Evolutionary conservation across 1,284 basidiomycete species (phyloP).

Genomic region (Cutaneotrichosporon spelunceum): DNA sequence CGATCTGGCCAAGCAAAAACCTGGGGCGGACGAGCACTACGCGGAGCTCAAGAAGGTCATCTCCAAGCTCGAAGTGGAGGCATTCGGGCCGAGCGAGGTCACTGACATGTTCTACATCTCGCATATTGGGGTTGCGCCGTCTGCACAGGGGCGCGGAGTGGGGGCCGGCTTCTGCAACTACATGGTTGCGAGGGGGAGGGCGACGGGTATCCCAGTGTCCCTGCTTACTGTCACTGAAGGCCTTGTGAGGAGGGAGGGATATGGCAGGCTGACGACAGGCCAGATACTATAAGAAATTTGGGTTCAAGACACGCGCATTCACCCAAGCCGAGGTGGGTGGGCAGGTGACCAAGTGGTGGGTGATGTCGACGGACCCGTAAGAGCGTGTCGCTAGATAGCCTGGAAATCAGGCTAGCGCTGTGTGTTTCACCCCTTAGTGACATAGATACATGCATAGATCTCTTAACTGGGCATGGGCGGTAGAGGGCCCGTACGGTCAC

Average conservation of each 20-base stretch:
- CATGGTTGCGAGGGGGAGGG: neutral
- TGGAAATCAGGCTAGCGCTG: too few species aligned
- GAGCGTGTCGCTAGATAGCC: too few species aligned
- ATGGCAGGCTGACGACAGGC: neutral
- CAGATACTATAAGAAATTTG: conserved; percentile 11
- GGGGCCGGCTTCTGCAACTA: conserved; percentile 5
- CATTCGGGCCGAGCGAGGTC: conserved; percentile 11
- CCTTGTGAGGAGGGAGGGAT: conserved; percentile 1
- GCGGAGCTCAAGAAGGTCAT: conserved; percentile 4
- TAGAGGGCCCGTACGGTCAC: too few species aligned
- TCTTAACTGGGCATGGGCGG: too few species aligned
- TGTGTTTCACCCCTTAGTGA: too few species aligned
- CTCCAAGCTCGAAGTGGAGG: conserved; percentile 9
- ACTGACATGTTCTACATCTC: conserved; percentile 14
- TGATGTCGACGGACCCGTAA: conserved; percentile 7
- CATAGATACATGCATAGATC: too few species aligned
- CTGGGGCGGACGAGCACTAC: neutral
- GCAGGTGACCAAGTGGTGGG: conserved; percentile 10
- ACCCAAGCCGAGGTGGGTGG: conserved; percentile 3
- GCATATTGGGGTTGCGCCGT: conserved; percentile 4
- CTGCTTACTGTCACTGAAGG: conserved; percentile 16
- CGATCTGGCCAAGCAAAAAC: neutral
- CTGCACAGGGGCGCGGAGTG: conserved; percentile 10
- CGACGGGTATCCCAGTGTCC: conserved; percentile 3
- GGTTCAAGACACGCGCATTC: conserved; percentile 9